These are phyloP conservation scores for Calonectria leucothoes DNA, from an alignment of 2,329 filamentous ascomycete species.

Conservation along the genomic window DNA sequence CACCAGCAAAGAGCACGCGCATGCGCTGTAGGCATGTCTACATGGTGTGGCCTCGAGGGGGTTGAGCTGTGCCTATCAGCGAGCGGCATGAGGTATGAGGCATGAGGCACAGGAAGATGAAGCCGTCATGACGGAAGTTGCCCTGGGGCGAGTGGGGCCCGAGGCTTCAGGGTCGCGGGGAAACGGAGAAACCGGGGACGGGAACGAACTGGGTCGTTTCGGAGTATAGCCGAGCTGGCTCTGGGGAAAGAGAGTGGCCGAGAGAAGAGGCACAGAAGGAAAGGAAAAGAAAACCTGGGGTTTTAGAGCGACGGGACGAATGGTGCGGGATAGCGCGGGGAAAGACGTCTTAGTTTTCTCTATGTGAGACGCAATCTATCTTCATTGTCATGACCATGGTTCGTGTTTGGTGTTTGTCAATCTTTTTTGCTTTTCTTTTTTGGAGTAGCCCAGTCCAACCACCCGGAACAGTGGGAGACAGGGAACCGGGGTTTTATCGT, in stretches of 20 bases:
- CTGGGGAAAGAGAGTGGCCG: not conserved
- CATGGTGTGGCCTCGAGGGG: slow-evolving; percentile 19
- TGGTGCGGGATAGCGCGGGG: not conserved
- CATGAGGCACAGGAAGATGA: not conserved
- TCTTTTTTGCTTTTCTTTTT: not conserved
- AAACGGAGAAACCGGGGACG: slow-evolving; percentile 21
- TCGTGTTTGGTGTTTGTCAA: not conserved
- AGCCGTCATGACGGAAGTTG: not conserved
- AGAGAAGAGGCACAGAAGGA: not conserved
- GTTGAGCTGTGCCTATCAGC: slow-evolving; percentile 8
- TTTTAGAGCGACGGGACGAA: not conserved
- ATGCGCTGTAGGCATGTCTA: not conserved
- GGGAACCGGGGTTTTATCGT: not conserved
- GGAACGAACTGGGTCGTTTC: slow-evolving; percentile 11
- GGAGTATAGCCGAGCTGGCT: slow-evolving; percentile 26
- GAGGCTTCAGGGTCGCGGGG: slow-evolving; percentile 23
- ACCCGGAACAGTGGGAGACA: not conserved
- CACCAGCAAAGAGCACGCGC: not conserved
- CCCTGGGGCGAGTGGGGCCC: not conserved
- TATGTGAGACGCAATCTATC: not conserved
- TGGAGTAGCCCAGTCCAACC: not conserved
- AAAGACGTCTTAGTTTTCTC: not conserved
- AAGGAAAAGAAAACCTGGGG: slow-evolving; percentile 10
- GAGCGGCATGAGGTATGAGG: not conserved
- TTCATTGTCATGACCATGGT: not conserved